Percentiles rank a stretch among this genome's conserved stretches.
These are phyloP conservation scores for Cyberlindnera samutprakarnensis DNA, from an alignment of 805 yeast genomes.

Conservation along the genomic window DNA sequence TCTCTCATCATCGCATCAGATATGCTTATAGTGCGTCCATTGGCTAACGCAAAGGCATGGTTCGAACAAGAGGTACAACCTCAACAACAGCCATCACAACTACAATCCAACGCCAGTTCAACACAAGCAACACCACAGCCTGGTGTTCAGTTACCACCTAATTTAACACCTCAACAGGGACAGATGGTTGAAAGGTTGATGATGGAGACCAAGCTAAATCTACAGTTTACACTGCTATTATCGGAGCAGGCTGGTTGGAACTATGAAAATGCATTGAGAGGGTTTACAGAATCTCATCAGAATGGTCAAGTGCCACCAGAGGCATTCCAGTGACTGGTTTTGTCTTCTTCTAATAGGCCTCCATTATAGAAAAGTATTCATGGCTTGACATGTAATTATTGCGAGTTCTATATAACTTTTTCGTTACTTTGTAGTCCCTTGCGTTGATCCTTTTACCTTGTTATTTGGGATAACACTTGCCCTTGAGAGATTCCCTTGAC, in stretches of 20 bases:
- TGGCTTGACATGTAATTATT: no score
- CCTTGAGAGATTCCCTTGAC: constrained; percentile 41
- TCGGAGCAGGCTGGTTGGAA: constrained; percentile 88
- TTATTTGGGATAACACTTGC: constrained; percentile 22
- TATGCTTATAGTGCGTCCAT: constrained; percentile 58
- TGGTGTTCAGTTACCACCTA: constrained; percentile 14
- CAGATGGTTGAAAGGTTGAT: constrained; percentile 58
- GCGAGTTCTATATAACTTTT: no score
- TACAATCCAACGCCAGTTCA: constrained; percentile 1
- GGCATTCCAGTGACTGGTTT: constrained; percentile 21
- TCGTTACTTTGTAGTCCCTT: neutral
- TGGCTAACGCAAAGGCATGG: constrained; percentile 55
- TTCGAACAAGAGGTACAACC: constrained; percentile 15
- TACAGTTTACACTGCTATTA: constrained; percentile 76
- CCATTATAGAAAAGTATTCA: no score
- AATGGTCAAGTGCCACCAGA: constrained; percentile 23
- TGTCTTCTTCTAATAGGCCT: no score
- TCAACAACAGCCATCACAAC: constrained; percentile 7
- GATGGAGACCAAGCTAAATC: constrained; percentile 64
- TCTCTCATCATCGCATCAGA: constrained; percentile 87
- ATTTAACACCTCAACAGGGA: constrained; percentile 45
- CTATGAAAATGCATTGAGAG: constrained; percentile 55
- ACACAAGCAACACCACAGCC: constrained; percentile 7
- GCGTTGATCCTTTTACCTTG: neutral
- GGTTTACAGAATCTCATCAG: constrained; percentile 56